Evolutionary conservation across 768 basidiomycete genomes (phyloP).

Genomic region (Rickenella mellea): DNA sequence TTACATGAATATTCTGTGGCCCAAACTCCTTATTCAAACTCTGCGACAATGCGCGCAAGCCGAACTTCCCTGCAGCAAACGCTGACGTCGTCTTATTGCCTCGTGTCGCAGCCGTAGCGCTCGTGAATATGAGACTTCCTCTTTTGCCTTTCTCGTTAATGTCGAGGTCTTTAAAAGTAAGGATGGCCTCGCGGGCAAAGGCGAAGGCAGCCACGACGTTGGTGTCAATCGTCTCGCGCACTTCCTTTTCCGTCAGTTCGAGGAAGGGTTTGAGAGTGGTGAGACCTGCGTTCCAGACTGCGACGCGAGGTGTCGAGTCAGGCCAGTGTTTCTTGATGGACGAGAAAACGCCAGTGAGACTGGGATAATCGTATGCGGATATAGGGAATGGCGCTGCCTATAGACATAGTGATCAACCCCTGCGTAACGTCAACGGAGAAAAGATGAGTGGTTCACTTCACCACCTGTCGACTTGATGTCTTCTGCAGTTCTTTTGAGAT

Average conservation of each 20-base stretch:
- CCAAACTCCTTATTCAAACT: conserved; percentile 70
- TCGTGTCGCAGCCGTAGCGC: conserved; percentile 57
- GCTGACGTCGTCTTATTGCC: conserved; percentile 54
- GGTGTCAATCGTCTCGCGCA: conserved; percentile 38
- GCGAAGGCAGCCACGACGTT: conserved; percentile 53
- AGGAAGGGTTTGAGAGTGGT: conserved; percentile 61
- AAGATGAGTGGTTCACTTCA: conserved; percentile 27
- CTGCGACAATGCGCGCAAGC: conserved; percentile 53
- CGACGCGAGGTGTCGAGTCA: conserved; percentile 43
- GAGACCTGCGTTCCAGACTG: conserved; percentile 53
- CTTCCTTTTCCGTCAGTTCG: conserved; percentile 47
- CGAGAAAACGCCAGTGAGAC: conserved; percentile 32
- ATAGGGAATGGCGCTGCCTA: conserved; percentile 53
- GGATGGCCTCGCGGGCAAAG: conserved; percentile 51
- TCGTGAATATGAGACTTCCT: conserved; percentile 63
- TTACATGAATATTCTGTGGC: conserved; percentile 63
- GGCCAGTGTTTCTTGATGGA: conserved; percentile 43
- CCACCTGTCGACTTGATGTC: conserved; percentile 52
- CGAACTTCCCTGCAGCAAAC: conserved; percentile 59
- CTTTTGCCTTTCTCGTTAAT: conserved; percentile 38
- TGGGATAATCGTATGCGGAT: conserved; percentile 17
- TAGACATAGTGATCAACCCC: not conserved
- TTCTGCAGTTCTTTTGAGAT: conserved; percentile 41
- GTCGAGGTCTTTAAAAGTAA: conserved; percentile 48
- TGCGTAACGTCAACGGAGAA: not conserved